A percentile compares a stretch with the other conserved stretches of the same genome.
phyloP scores from a whole-genome alignment of 768 basidiomycete species.

The Mycena polygramma region DNA sequence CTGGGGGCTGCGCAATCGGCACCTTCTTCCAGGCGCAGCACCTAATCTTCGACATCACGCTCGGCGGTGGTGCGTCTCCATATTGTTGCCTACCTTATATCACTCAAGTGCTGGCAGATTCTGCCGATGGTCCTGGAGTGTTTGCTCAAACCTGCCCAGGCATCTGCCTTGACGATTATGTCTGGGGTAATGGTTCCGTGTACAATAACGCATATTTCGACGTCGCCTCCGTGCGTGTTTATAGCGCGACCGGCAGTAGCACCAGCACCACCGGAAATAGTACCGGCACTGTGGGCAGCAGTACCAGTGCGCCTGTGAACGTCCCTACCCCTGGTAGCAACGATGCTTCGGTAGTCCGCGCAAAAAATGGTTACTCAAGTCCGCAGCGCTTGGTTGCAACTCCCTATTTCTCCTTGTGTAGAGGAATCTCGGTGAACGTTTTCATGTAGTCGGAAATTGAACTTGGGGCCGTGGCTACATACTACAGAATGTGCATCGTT shows the following conservation, averaged over 20 bases:
- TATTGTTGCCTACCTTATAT: constrained; percentile 11
- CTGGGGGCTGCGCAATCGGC: constrained; percentile 64
- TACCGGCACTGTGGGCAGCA: no score
- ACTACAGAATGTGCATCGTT: no score
- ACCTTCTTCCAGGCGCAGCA: constrained; percentile 72
- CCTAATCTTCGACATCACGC: constrained; percentile 81
- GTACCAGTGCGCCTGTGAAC: no score
- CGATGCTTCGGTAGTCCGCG: no score
- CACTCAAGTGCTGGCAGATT: constrained; percentile 53
- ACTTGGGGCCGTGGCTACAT: no score
- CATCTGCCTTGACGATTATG: constrained; percentile 79
- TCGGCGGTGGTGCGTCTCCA: constrained; percentile 65
- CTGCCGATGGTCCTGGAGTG: constrained; percentile 64
- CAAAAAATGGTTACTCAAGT: no score
- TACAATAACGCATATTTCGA: constrained; percentile 83
- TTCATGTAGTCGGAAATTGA: no score
- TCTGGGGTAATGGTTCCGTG: constrained; percentile 70
- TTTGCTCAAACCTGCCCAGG: constrained; percentile 75
- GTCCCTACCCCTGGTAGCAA: no score
- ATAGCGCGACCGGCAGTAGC: constrained; percentile 49
- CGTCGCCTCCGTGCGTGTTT: constrained; percentile 70
- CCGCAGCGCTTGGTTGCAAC: no score
- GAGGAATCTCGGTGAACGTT: no score
- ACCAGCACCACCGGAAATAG: constrained; percentile 34
- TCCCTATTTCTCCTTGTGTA: no score